Conservation (phyloP, 805 yeast species). For the Sungouiozyma intestinalis region DNA sequence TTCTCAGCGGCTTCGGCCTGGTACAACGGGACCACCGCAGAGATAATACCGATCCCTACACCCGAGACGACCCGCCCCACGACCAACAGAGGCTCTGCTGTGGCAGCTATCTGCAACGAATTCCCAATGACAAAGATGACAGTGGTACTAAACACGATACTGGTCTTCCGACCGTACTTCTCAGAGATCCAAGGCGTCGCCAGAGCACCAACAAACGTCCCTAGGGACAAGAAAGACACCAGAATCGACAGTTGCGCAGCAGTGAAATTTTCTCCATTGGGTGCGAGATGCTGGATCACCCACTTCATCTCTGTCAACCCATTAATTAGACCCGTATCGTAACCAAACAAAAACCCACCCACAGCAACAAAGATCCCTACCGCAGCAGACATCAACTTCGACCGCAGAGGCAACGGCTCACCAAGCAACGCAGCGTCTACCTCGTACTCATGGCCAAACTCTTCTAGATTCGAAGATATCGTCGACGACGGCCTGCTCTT, state of each 20-base stretch:
- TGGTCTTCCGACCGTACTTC: slow-evolving; percentile 57
- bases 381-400: slow-evolving; percentile 52
- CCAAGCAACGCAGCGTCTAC: slow-evolving; percentile 6
- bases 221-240: slow-evolving; percentile 68
- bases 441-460: background rate
- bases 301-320: slow-evolving; percentile 67
- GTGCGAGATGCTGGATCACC: slow-evolving; percentile 48
- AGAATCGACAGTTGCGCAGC: slow-evolving; percentile 59
- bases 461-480: background rate
- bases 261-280: slow-evolving; percentile 37
- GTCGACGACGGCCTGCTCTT: background rate
- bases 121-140: slow-evolving; percentile 62
- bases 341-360: slow-evolving; percentile 84
- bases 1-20: slow-evolving; percentile 84
- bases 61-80: slow-evolving; percentile 69
- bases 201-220: slow-evolving; percentile 65
- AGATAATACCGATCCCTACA: slow-evolving; percentile 59
- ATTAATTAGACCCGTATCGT: slow-evolving; percentile 80
- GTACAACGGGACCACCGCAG: slow-evolving; percentile 73
- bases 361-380: slow-evolving; percentile 79
- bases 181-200: slow-evolving; percentile 57
- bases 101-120: slow-evolving; percentile 52
- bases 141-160: slow-evolving; percentile 54
- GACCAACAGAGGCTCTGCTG: slow-evolving; percentile 44
- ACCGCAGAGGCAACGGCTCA: slow-evolving; percentile 31